Base-by-base conservation (phyloP, 2,329 filamentous ascomycete species). In the Colletotrichum chlorophyti region DNA sequence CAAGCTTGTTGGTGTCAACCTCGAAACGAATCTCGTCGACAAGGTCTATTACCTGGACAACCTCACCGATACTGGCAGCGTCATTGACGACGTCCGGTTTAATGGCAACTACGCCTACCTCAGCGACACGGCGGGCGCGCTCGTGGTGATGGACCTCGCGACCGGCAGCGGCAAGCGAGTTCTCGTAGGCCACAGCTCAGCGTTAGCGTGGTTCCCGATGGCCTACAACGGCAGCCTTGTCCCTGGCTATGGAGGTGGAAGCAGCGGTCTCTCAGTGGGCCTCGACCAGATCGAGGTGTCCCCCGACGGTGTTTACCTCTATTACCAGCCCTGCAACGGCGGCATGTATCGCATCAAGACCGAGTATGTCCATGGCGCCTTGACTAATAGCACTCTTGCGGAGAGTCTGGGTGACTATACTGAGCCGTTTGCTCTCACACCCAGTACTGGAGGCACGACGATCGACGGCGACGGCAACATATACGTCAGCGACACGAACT, bases 341-440 rank as follows among this genome's bases (percentile, higher is more conserved):
- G 50, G 50, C 14, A 53, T 53, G 50, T 53, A 53, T 14, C 50
- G 50, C 14, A 29, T 46, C 41, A 31, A 53, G 32, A 53, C 40
- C 4, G 26, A 45, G 14, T 53, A 38, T 17, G 50, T 53, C 15
- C 21, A 46, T 23, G 50, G 40, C n/a, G 31, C 41, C 12, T 14
- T 53, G 32, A 46, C 50, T 31, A 53, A 53, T 31, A 11, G 23
- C 24, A 46, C 50, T 2, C 50, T 53, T 14, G 40, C 50, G 19
- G 50, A n/a, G 17, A 46, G 5, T 24, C n/a, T 53, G 23, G 50
- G 50, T 1, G 32, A 53, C 23, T 46, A 37, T 15, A 32, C 15
- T 6, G 31, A 46, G 6, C 41, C 50, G 6, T 53, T 53, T 10
- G 41, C 50, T 10, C 17, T 53, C 4, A 53, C 40, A 4, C 50